Evolutionary conservation across 768 basidiomycete genomes (phyloP).

Genomic region (Rhodotorula graminis): DNA sequence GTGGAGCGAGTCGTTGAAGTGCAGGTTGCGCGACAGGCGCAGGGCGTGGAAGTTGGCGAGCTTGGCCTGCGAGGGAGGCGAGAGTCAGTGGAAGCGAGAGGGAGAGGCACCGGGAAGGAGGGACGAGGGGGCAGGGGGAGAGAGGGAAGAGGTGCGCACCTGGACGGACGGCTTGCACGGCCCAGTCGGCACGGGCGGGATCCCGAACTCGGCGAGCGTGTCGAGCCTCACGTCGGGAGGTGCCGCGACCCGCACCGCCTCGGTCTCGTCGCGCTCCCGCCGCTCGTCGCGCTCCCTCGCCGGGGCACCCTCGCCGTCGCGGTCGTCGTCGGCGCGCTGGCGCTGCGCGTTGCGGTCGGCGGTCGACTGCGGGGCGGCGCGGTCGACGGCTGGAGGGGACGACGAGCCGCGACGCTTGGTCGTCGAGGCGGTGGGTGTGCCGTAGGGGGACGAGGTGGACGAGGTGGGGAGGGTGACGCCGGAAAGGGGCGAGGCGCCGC

Average conservation of each 20-base stretch:
- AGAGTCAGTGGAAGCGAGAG: neutral
- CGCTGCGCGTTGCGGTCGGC: neutral
- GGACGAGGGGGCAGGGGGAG: too few relatives aligned
- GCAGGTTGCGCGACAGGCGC: constrained; percentile 63
- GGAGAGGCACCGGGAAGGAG: too few relatives aligned
- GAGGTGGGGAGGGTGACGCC: constrained; percentile 18
- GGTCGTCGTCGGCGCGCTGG: neutral
- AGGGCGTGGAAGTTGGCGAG: constrained; percentile 70
- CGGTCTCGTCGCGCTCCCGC: neutral
- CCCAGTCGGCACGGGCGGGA: constrained; percentile 58
- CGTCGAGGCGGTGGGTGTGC: neutral
- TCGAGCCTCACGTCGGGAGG: constrained; percentile 46
- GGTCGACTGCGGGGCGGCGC: neutral
- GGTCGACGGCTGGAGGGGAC: constrained; percentile 6
- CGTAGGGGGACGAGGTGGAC: neutral
- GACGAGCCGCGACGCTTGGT: constrained; percentile 15
- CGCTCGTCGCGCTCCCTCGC: too few relatives aligned
- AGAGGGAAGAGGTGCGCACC: constrained; percentile 48
- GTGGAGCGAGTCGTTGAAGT: constrained; percentile 96
- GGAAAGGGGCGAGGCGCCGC: neutral
- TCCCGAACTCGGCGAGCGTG: constrained; percentile 69
- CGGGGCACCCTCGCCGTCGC: too few relatives aligned
- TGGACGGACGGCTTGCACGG: constrained; percentile 62
- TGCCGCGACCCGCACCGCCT: neutral
- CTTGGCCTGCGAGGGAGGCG: constrained; percentile 58